Base-by-base conservation (phyloP, 139 green algal species). In the Astrephomene gubernaculifera region DNA sequence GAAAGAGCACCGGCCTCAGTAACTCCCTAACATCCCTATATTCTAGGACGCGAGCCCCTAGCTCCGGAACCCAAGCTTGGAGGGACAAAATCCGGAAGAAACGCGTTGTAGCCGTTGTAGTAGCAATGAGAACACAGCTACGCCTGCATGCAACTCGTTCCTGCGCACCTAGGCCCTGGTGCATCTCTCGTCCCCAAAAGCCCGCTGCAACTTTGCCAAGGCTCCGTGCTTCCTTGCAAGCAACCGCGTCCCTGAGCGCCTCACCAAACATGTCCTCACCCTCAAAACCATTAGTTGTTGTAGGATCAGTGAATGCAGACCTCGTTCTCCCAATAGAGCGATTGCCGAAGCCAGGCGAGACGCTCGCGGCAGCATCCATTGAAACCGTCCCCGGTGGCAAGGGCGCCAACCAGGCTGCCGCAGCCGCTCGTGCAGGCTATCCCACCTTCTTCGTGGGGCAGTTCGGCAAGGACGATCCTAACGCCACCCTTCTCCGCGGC, bases 361-460 rank as follows among this genome's bases (percentile, higher is more conserved):
- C 96, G 24, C 38, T 98, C 2, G 83, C 79, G 1, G 94, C 93
- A 14, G 69, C 60, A 2, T 87, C 68, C 21, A 78, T 97, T 29
- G 86, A 94, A 19, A 94, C 90, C 2, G 94, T 93, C 53, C 92
- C 96, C 52, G 96, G 79, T 6, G 79, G 79, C 49, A 86, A 98
- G 94, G 96, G 96, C 29, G 95, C 95, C 22, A 98, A 98, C 85
- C 96, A 98, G 84, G 96, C 96, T 33, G 94, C 93, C n/a, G 95
- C 95, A 21, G 96, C 95, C 17, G 94, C 92, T 3, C 93, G 89
- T 65, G 87, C 97, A 14, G 93, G 90, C 17, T 94, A 95, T 69
- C 90, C 89, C 14, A 98, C 96, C 7, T 91, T 87, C 74, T 95
- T 98, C 65, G 61, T 97, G 0, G 95, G 95, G 1, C 93, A 96